These are phyloP conservation scores for Boeremia lycopersici DNA, from an alignment of 2,329 filamentous ascomycete species.

Conservation along the genomic window DNA sequence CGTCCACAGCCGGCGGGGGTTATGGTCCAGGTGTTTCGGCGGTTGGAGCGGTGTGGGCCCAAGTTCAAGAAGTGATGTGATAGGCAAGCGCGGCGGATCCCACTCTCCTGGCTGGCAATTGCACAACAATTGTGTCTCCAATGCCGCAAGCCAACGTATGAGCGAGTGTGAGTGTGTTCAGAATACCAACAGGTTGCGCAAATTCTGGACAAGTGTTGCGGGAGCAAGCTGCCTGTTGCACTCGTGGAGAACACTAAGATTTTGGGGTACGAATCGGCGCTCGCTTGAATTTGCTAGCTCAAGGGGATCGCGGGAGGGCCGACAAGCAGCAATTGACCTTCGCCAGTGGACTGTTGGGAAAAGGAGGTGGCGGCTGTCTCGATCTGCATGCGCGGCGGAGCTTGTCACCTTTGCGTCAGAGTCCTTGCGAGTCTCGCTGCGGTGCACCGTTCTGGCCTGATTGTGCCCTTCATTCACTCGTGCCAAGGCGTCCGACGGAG, in stretches of 20 bases:
- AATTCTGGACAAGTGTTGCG: slow-evolving; percentile 33
- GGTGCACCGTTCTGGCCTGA: slow-evolving; percentile 46
- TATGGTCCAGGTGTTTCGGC: slow-evolving; percentile 31
- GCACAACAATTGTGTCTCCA: slow-evolving; percentile 8
- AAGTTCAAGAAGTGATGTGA: slow-evolving; percentile 32
- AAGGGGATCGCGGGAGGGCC: slow-evolving; percentile 15
- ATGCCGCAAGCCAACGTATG: background rate
- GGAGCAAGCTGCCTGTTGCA: slow-evolving; percentile 27
- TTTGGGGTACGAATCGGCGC: slow-evolving; percentile 22
- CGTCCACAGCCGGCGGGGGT: slow-evolving; percentile 23
- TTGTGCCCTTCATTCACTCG: slow-evolving; percentile 37
- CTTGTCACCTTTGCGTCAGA: slow-evolving; percentile 8
- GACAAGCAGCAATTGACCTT: slow-evolving; percentile 10
- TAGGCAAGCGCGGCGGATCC: slow-evolving; percentile 35
- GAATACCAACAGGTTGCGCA: background rate
- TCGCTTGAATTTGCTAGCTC: slow-evolving; percentile 28
- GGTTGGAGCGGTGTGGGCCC: slow-evolving; percentile 39
- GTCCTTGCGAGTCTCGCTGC: slow-evolving; percentile 9
- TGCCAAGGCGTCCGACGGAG: slow-evolving; percentile 29
- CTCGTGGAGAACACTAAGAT: slow-evolving; percentile 27
- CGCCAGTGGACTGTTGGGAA: slow-evolving; percentile 8
- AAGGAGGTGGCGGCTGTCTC: slow-evolving; percentile 23
- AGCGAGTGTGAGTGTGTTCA: background rate
- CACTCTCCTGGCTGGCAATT: slow-evolving; percentile 12
- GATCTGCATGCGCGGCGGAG: slow-evolving; percentile 9